Evolutionary conservation across 306 rosid species (phyloP).

Genomic region (Trifolium dubium): DNA sequence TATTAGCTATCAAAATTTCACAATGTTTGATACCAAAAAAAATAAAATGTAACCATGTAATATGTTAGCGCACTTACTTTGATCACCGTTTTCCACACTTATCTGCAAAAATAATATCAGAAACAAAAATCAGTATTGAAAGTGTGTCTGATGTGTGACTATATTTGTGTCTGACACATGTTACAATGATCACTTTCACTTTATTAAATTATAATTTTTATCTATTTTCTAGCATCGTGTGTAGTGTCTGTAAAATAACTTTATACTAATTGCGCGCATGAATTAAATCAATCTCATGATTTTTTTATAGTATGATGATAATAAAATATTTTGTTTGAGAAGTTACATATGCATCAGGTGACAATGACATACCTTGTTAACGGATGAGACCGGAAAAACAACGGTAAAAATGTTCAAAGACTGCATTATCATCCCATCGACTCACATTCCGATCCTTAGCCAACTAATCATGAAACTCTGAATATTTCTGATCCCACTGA

Average conservation of each 20-base stretch:
- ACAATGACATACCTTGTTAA: constrained; percentile 45
- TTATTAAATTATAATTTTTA: too few species aligned
- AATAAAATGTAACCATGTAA: constrained; percentile 2
- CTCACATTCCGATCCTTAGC: not conserved
- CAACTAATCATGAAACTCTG: too few species aligned
- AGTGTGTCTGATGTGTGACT: too few species aligned
- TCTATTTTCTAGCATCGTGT: too few species aligned
- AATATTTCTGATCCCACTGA: not conserved
- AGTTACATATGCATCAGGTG: not conserved
- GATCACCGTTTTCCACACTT: constrained; percentile 58
- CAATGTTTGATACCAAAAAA: not conserved
- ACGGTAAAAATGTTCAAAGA: constrained; percentile 47
- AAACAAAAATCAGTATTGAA: not conserved
- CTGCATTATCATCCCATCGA: not conserved
- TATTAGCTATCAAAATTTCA: constrained; percentile 9
- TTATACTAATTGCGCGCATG: too few species aligned
- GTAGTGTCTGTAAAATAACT: too few species aligned
- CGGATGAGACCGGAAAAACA: constrained; percentile 50
- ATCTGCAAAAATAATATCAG: constrained; percentile 40
- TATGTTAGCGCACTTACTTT: constrained; percentile 41
- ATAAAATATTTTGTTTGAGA: too few species aligned
- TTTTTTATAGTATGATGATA: too few species aligned
- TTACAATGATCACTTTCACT: too few species aligned
- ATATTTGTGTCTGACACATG: too few species aligned
- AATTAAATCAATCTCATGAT: too few species aligned